Conservation (phyloP, 2,329 filamentous ascomycete genomes). For the Calycina marina region DNA sequence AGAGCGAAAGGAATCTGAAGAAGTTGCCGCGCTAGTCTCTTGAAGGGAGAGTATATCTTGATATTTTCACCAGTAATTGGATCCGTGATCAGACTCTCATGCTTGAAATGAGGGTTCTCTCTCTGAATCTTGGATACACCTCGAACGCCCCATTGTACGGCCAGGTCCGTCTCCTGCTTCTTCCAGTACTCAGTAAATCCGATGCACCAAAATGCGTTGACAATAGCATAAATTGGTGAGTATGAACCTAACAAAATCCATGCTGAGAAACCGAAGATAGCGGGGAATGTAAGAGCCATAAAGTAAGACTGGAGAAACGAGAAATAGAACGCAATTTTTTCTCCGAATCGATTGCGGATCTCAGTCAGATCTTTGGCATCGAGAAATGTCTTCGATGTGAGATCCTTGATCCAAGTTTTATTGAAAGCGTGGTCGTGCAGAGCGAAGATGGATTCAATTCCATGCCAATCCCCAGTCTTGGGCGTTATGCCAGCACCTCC, state of each 20-base stretch:
- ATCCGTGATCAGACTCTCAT: conserved; percentile 65
- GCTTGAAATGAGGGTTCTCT: conserved; percentile 62
- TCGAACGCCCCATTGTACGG: conserved; percentile 76
- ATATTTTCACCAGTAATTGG: conserved; percentile 54
- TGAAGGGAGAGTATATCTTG: conserved; percentile 44
- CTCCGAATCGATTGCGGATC: conserved; percentile 64
- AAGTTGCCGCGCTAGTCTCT: conserved; percentile 47
- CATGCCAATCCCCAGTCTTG: conserved; percentile 53
- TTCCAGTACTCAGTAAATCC: conserved; percentile 95
- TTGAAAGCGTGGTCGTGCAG: conserved; percentile 68
- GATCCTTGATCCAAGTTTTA: conserved; percentile 57
- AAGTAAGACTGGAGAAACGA: conserved; percentile 90
- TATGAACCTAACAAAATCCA: conserved; percentile 80
- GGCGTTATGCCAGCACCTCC: conserved; percentile 69
- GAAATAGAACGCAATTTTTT: conserved; percentile 88
- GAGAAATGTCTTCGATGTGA: conserved; percentile 57
- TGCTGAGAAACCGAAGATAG: conserved; percentile 58
- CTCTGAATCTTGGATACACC: conserved; percentile 72
- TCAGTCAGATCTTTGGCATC: conserved; percentile 52
- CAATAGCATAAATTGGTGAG: conserved; percentile 64
- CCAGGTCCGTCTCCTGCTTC: conserved; percentile 75
- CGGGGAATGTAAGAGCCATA: conserved; percentile 68
- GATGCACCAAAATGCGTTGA: conserved; percentile 74
- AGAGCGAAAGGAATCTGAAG: conserved; percentile 64
- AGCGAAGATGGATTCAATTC: conserved; percentile 61